Base-by-base conservation (phyloP, 1,284 basidiomycete genomes). In the Cryptococcus sp. region DNA sequence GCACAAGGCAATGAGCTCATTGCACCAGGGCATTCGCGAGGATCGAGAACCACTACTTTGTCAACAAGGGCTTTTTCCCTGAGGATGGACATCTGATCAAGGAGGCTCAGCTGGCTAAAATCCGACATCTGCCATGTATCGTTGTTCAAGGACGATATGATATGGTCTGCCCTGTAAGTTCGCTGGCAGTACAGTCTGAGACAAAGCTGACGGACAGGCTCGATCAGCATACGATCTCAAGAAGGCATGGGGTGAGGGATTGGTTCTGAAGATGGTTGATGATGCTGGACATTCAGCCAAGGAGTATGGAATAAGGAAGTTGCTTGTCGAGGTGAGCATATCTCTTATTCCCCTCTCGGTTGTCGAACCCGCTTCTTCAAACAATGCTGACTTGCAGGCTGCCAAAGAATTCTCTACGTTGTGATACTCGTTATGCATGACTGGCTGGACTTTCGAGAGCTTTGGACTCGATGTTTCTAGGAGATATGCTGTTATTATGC, bases 11-110 rank as follows among this genome's bases (percentile, higher is more conserved):
- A 39, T 39, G 5, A 39, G 36, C 36, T 34, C 22, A 45, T 16
- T 32, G 11, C 39, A 34, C 4, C 58, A 90, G 87, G 64, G 86
- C 88, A 2, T 93, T 92, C 70, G 89, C 91, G 4, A 78, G 85
- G 43, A 93, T 96, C 55, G 92, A 96, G 76, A 89, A 90, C 64
- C 91, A 96, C 68, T 97, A 88, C 73, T 94, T 96, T 66, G 78
- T 90, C 47, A 88, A 90, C 63, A 80, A 81, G 80, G 92, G 90
- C 2, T 97, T 91, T 76, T 86, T 96, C 84, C 78, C 54, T 31
- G 54, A 85, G 32, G 88, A 94, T 32, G 91, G 92, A 0, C 88
- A 92, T 68, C 79, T 98, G 16, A 79, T 97, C 48, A 85, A 89
- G 60, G 80, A 81, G 62, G 85, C 88, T 67, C 83, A 86, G 64